These are phyloP conservation scores for Macrocystidia cucumis DNA, from an alignment of 1,284 basidiomycete genomes.

Conservation along the genomic window DNA sequence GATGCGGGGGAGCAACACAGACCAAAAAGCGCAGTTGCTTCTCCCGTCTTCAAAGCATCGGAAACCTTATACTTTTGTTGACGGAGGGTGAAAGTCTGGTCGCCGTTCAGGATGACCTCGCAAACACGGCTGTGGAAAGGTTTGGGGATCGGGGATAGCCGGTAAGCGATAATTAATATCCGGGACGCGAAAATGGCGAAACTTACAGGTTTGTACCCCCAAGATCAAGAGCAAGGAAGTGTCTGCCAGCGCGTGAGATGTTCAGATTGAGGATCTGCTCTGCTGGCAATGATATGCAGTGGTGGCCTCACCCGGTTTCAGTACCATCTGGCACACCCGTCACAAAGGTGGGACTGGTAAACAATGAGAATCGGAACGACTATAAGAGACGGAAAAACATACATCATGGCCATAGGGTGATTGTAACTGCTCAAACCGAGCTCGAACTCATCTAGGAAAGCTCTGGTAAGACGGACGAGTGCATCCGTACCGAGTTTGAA, in stretches of 20 bases:
- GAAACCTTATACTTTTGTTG: conserved; percentile 95
- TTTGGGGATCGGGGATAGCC: no score
- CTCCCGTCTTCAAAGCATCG: conserved; percentile 83
- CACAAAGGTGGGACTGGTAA: conserved; percentile 78
- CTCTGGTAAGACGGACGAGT: conserved; percentile 64
- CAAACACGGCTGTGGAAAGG: conserved; percentile 71
- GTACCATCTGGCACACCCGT: conserved; percentile 86
- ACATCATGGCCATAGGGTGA: conserved; percentile 88
- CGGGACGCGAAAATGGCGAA: no score
- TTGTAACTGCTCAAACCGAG: conserved; percentile 67
- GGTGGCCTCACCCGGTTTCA: conserved; percentile 71
- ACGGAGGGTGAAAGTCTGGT: conserved; percentile 82
- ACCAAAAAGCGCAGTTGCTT: conserved; percentile 82
- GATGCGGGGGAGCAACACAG: conserved; percentile 22
- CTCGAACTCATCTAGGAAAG: conserved; percentile 75
- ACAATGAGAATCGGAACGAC: no score
- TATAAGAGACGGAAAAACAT: no score
- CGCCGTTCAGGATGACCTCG: conserved; percentile 84
- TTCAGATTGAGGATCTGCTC: background rate
- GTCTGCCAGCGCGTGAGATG: no score
- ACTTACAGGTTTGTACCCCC: conserved; percentile 92
- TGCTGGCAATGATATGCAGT: background rate
- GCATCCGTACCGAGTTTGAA: conserved; percentile 59
- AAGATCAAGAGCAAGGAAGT: conserved; percentile 90
- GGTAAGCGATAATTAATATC: no score